A percentile compares a stretch with the other conserved stretches of the same genome.
These are phyloP conservation scores for Colletotrichum ledebouriae DNA, from an alignment of 2,329 filamentous ascomycete species.

Conservation along the genomic window DNA sequence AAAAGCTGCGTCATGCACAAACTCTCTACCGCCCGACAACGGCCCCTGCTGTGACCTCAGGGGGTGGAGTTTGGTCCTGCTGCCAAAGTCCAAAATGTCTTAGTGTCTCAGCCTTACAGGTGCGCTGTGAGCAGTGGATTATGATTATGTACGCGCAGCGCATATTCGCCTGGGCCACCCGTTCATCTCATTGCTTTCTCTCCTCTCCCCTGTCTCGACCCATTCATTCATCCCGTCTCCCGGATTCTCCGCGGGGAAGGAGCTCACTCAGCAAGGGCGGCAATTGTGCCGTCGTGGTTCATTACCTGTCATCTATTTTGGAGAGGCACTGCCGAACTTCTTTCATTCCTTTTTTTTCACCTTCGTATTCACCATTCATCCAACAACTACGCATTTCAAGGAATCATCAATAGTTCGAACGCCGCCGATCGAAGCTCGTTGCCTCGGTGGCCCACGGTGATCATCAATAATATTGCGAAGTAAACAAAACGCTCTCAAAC, in stretches of 20 bases:
- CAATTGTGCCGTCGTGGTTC: background rate
- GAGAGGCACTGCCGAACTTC: too few relatives aligned
- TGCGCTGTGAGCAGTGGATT: too few relatives aligned
- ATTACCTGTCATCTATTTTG: background rate
- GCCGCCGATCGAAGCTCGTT: too few relatives aligned
- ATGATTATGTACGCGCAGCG: too few relatives aligned
- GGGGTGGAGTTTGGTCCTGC: background rate
- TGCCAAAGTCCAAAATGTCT: background rate
- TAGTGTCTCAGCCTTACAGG: constrained; percentile 26
- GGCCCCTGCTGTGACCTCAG: background rate
- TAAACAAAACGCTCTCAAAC: constrained; percentile 9
- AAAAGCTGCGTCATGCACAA: constrained; percentile 16
- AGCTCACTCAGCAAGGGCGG: constrained; percentile 14
- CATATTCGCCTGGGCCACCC: constrained; percentile 12
- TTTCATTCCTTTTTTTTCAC: too few relatives aligned
- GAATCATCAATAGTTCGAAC: too few relatives aligned
- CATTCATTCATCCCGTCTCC: background rate
- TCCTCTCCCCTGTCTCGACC: background rate
- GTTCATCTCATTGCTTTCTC: constrained; percentile 22
- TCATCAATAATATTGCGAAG: constrained; percentile 13
- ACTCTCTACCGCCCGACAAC: too few relatives aligned
- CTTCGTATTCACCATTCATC: too few relatives aligned
- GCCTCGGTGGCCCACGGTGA: background rate
- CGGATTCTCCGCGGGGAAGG: background rate
- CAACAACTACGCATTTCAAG: too few relatives aligned